phyloP scores from a whole-genome alignment of 148 eudicot genomes.

The Camellia sinensis region DNA sequence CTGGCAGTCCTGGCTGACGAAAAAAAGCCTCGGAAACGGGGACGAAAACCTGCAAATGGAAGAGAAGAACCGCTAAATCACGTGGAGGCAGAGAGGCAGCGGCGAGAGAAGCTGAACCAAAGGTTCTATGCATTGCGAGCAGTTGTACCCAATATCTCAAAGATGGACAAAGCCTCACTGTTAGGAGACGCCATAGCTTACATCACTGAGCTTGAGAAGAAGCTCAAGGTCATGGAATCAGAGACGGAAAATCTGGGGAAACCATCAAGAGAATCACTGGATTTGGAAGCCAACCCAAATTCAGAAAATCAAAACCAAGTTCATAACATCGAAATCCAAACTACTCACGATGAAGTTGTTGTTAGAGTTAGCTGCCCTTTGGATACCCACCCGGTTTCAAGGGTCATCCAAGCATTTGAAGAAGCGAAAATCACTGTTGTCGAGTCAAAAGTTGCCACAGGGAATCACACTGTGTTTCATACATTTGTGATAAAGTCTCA shows the following conservation, averaged over 20 bases:
- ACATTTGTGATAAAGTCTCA: constrained; percentile 53
- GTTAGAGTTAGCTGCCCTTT: constrained; percentile 55
- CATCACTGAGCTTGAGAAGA: constrained; percentile 76
- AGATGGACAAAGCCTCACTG: constrained; percentile 94
- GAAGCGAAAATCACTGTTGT: constrained; percentile 43
- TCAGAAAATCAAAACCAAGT: constrained; percentile 23
- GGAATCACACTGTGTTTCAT: constrained; percentile 55
- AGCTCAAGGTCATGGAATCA: constrained; percentile 64
- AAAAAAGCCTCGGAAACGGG: constrained; percentile 52
- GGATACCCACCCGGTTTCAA: constrained; percentile 63
- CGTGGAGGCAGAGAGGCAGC: constrained; percentile 87
- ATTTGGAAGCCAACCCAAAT: constrained; percentile 28
- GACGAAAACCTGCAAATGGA: constrained; percentile 64
- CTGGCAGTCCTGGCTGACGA: constrained; percentile 22
- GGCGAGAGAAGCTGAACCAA: constrained; percentile 91
- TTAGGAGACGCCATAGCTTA: constrained; percentile 88
- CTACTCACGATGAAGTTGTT: constrained; percentile 38
- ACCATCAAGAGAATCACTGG: constrained; percentile 29
- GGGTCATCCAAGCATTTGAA: constrained; percentile 49
- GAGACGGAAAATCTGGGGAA: constrained; percentile 40
- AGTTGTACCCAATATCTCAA: constrained; percentile 86
- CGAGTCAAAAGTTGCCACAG: constrained; percentile 54
- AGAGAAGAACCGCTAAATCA: constrained; percentile 76
- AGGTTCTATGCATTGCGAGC: constrained; percentile 83
- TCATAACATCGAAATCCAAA: constrained; percentile 41